Evolutionary conservation across 2,329 filamentous ascomycete species (phyloP).

Genomic region (Colletotrichum theobromicola): DNA sequence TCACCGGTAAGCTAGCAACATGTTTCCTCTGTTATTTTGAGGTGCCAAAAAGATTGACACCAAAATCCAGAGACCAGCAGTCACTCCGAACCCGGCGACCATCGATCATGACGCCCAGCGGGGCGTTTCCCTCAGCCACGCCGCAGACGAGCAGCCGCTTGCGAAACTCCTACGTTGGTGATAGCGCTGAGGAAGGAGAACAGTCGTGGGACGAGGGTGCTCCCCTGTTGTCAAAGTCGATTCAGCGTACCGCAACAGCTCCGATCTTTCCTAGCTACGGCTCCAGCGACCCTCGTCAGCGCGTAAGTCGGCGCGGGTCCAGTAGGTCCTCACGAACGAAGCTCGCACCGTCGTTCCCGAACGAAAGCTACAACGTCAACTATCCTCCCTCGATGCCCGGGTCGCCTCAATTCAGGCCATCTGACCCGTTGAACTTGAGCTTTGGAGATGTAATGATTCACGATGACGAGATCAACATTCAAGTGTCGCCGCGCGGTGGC

Average conservation of each 20-base stretch:
- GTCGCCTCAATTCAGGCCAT: constrained; percentile 58
- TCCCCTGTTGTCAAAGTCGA: constrained; percentile 56
- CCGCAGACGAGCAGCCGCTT: constrained; percentile 25
- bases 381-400: constrained; percentile 72
- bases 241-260: constrained; percentile 32
- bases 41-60: background rate
- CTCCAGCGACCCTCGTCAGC: constrained; percentile 24
- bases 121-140: constrained; percentile 33
- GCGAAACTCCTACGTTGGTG: constrained; percentile 34
- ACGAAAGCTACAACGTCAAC: constrained; percentile 67
- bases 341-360: constrained; percentile 34
- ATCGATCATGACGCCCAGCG: constrained; percentile 47
- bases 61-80: constrained; percentile 57
- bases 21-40: background rate
- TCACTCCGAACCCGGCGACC: constrained; percentile 68
- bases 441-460: constrained; percentile 76
- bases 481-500: constrained; percentile 32
- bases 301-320: constrained; percentile 50
- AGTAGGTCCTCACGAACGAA: constrained; percentile 57
- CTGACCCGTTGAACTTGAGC: constrained; percentile 57
- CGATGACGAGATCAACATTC: constrained; percentile 58
- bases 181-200: constrained; percentile 53
- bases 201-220: constrained; percentile 52
- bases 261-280: constrained; percentile 21
- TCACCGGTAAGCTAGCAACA: constrained; percentile 66